Evolutionary conservation across 805 yeast species (phyloP), one percentile per base, ranked within the genome.

Genomic region (Wickerhamomyces alni): DNA sequence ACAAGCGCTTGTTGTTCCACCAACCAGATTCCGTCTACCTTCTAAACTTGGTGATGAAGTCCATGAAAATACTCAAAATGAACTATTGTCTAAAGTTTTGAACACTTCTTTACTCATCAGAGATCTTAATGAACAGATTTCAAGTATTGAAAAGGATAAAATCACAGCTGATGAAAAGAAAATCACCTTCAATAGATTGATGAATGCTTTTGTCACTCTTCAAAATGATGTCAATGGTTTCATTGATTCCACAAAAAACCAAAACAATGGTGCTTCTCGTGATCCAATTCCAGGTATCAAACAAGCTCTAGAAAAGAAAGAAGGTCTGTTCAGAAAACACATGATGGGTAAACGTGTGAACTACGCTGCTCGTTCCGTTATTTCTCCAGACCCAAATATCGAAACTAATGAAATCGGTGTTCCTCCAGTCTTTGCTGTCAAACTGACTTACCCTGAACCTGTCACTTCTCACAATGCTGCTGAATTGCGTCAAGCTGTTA

Each of bases 271-370:
- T 34, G 80, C 80, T 18, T 77, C 80, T 46, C 65, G 76, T 36
- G 54, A 55, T 26, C 89, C 96, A 19, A 75, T 77, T 30, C 99
- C 99, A 2, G 99, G 99, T 69, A 79, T 93, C 55, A 93, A 93
- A 62, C 99, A 93, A 70, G 95, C 96, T 10, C 72, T 93, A 57
- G 99, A 93, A 65, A 91, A 93, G 80, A 93, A 93, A 62, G 99
- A 93, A 66, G 99, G 99, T 61, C 72, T 91, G 48, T 93, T 93
- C 73, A 80, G 99, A 71, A 93, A 91, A 62, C 96, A 93, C 59
- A 93, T 93, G 99, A 93, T 93, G 99, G 99, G 99, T 61, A 93
- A 93, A 73, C 88, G 99, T 72, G 99, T 93, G 44, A 94, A 93
- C 63, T 91, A 87, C 58, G 96, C 98, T 39, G 99, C 99, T 37